Conservation (phyloP, 208 protist species). For the Crithidia fasciculata region DNA sequence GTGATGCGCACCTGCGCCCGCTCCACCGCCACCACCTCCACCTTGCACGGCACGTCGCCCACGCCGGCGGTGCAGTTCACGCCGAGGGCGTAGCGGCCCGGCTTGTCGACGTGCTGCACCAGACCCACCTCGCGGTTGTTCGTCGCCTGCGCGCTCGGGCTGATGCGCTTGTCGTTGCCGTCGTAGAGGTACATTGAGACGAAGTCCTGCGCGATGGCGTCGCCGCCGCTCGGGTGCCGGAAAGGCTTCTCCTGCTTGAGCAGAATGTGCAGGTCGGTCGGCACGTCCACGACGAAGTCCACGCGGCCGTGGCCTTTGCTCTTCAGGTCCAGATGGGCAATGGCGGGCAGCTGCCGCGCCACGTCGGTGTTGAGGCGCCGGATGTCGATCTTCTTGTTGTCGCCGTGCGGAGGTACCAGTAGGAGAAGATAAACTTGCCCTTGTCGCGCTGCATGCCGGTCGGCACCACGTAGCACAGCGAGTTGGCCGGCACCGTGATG, state of each 20-base stretch:
- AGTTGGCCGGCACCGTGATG: constrained; percentile 68
- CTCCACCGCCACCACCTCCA: constrained; percentile 70
- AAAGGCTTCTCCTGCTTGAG: constrained; percentile 77
- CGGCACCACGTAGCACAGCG: constrained; percentile 80
- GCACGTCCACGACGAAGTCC: constrained; percentile 80
- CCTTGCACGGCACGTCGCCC: constrained; percentile 63
- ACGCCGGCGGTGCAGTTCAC: constrained; percentile 63
- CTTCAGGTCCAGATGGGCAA: constrained; percentile 65
- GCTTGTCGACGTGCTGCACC: constrained; percentile 56
- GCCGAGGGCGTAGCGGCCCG: constrained; percentile 73
- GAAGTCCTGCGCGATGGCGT: constrained; percentile 79
- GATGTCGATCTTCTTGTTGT: constrained; percentile 48
- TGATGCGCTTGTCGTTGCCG: constrained; percentile 64
- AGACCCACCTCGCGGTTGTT: constrained; percentile 82
- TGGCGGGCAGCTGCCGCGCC: constrained; percentile 67
- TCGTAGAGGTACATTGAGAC: constrained; percentile 83
- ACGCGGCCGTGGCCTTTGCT: constrained; percentile 62
- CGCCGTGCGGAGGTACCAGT: constrained; percentile 58
- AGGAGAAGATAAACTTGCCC: constrained; percentile 87
- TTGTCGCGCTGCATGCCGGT: constrained; percentile 70
- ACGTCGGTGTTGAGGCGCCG: constrained; percentile 54
- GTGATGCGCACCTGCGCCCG: constrained; percentile 69
- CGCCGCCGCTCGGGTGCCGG: constrained; percentile 49
- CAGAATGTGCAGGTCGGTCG: constrained; percentile 78
- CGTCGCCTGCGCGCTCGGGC: constrained; percentile 49